Conservation (phyloP, 2,329 filamentous ascomycete species). For the Aspergillus sergii region DNA sequence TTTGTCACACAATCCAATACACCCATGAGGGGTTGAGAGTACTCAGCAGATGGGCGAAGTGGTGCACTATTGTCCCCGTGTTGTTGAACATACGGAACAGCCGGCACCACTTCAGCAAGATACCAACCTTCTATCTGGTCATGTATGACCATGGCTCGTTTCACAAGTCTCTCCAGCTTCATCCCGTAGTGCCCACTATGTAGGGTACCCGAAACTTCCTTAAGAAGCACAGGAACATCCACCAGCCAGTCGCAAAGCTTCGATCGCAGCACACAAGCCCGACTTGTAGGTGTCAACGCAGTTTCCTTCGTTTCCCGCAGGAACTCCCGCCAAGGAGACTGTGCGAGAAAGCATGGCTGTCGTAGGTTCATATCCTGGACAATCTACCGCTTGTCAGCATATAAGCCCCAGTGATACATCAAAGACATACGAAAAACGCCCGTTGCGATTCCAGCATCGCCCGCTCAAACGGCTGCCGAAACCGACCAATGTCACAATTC, state of each 20-base stretch:
- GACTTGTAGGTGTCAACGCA: neutral
- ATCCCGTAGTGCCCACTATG: neutral
- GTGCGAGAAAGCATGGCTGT: neutral
- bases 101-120: neutral
- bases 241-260: constrained; percentile 1
- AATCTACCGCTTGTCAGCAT: neutral
- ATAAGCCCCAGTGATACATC: neutral
- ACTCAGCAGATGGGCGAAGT: neutral
- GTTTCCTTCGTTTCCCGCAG: neutral
- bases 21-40: neutral
- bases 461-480: neutral
- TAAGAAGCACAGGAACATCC: neutral
- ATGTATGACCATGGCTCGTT: neutral
- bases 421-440: neutral
- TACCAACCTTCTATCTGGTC: neutral
- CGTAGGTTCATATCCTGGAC: neutral
- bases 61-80: neutral
- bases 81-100: neutral
- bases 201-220: neutral
- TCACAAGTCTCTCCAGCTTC: neutral
- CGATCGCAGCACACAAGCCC: neutral
- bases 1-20: neutral
- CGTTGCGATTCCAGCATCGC: neutral
- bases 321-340: neutral
- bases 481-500: neutral